A percentile compares a stretch with the other conserved stretches of the same genome.
phyloP scores from a whole-genome alignment of 495 filamentous ascomycete species.

The Articulospora tetracladia region DNA sequence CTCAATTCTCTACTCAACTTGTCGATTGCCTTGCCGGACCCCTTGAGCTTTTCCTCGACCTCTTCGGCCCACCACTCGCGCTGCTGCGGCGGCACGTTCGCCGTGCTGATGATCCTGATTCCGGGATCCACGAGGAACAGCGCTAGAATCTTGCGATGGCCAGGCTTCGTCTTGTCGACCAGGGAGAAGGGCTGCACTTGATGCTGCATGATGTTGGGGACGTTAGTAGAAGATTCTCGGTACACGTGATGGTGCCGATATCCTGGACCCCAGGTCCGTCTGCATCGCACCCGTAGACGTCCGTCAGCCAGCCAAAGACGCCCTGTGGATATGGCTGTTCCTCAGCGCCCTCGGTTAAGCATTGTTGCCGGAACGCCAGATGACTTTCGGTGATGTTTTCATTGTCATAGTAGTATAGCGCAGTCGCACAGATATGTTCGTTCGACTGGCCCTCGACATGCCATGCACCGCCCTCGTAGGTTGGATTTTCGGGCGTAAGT shows the following conservation, averaged over 20 bases:
- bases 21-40: neutral
- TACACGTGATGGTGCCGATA: conserved; percentile 32
- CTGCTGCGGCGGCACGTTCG: conserved; percentile 52
- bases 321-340: neutral
- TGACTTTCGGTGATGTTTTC: conserved; percentile 55
- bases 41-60: conserved; percentile 9
- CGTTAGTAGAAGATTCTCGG: conserved; percentile 32
- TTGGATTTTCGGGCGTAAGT: conserved; percentile 31
- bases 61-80: conserved; percentile 42
- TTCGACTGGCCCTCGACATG: conserved; percentile 35
- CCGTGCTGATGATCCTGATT: conserved; percentile 45
- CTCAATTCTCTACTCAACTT: conserved; percentile 26
- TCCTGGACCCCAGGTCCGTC: conserved; percentile 23
- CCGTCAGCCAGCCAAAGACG: conserved; percentile 8
- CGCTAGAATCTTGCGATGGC: conserved; percentile 52
- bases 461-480: conserved; percentile 32
- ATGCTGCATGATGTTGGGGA: conserved; percentile 49
- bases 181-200: conserved; percentile 46
- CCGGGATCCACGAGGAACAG: conserved; percentile 56
- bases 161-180: conserved; percentile 42
- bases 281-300: conserved; percentile 6
- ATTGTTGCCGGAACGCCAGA: conserved; percentile 46
- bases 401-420: conserved; percentile 58
- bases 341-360: conserved; percentile 11
- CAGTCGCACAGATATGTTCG: conserved; percentile 54